These are phyloP conservation scores for Pseudogymnoascus verrucosus DNA, from an alignment of 2,329 filamentous ascomycete species.

Conservation along the genomic window DNA sequence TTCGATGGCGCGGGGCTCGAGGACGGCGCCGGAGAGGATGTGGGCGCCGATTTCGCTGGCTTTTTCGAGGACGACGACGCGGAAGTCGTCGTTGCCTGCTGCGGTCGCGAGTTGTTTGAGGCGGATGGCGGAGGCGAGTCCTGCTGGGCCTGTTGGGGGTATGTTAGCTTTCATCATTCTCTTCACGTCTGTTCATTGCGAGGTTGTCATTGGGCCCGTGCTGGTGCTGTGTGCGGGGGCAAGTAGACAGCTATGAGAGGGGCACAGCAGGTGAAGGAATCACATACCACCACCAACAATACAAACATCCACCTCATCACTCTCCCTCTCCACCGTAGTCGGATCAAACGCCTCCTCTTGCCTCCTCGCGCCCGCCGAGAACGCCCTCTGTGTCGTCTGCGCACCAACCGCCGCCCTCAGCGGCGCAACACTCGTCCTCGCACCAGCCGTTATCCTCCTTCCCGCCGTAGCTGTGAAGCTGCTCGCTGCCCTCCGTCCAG, in stretches of 20 bases:
- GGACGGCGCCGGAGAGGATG: constrained; percentile 90
- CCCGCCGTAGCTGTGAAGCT: background rate
- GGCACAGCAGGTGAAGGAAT: no score
- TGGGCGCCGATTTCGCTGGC: constrained; percentile 91
- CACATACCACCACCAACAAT: constrained; percentile 77
- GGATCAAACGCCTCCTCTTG: constrained; percentile 55
- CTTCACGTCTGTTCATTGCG: background rate
- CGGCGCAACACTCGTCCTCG: background rate
- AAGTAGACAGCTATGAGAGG: no score
- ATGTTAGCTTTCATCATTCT: background rate
- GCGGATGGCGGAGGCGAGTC: constrained; percentile 84
- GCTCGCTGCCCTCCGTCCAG: background rate
- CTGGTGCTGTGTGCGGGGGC: no score
- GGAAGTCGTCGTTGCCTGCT: constrained; percentile 90
- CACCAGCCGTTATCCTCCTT: background rate
- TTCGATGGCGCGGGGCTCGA: constrained; percentile 79
- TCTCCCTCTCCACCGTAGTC: constrained; percentile 68
- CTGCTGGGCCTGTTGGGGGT: constrained; percentile 61
- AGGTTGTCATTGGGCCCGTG: no score
- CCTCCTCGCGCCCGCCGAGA: background rate
- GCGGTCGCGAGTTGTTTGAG: constrained; percentile 93
- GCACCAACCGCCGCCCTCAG: background rate
- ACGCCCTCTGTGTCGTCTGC: background rate
- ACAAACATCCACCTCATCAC: constrained; percentile 90
- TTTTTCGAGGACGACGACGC: constrained; percentile 89